phyloP scores from a whole-genome alignment of 2,329 filamentous ascomycete genomes.

The Tolypocladium capitatum region DNA sequence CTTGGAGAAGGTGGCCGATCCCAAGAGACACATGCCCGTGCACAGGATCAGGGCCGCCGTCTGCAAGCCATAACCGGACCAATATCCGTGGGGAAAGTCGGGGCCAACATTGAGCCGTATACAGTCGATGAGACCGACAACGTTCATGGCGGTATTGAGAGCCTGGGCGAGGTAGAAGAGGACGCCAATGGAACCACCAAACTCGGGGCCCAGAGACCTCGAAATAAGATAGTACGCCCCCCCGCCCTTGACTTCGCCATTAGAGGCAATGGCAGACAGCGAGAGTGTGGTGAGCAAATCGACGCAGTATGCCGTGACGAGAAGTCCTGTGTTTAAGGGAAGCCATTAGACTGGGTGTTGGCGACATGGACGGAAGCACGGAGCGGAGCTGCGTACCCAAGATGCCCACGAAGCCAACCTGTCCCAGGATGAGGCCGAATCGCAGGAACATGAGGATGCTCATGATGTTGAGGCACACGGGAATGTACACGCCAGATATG shows the following conservation, averaged over 20 bases:
- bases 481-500: slow-evolving; percentile 71
- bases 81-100: slow-evolving; percentile 56
- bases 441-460: slow-evolving; percentile 88
- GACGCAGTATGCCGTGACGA: slow-evolving; percentile 64
- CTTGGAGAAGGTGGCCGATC: slow-evolving; percentile 66
- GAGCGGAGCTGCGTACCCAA: slow-evolving; percentile 43
- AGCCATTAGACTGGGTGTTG: neutral
- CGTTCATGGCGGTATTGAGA: slow-evolving; percentile 76
- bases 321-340: slow-evolving; percentile 38
- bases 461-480: slow-evolving; percentile 77
- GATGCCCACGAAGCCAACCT: slow-evolving; percentile 67
- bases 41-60: slow-evolving; percentile 59
- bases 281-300: slow-evolving; percentile 78
- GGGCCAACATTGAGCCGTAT: slow-evolving; percentile 61
- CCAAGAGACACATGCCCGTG: slow-evolving; percentile 63
- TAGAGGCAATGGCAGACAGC: slow-evolving; percentile 78
- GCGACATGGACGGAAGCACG: neutral
- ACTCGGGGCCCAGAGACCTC: slow-evolving; percentile 72
- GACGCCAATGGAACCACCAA: slow-evolving; percentile 76
- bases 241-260: slow-evolving; percentile 76
- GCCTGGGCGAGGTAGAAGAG: slow-evolving; percentile 86
- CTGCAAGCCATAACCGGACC: slow-evolving; percentile 64
- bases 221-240: slow-evolving; percentile 86
- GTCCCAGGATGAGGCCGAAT: slow-evolving; percentile 73
- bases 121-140: slow-evolving; percentile 76